Conservation (phyloP, 495 filamentous ascomycete genomes). For the Hyaloscypha variabilis region DNA sequence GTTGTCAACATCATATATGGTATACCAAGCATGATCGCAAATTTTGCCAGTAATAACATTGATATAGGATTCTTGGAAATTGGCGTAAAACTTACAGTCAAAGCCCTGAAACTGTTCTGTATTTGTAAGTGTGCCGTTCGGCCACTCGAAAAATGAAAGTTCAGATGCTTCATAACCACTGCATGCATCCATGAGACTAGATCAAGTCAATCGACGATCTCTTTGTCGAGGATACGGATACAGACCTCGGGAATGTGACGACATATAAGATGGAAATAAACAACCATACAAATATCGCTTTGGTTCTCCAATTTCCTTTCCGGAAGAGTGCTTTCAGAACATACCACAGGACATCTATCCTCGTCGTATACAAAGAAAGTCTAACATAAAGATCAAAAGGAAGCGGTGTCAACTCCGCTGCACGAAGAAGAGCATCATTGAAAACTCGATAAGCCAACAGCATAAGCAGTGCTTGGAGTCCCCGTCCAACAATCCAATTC, state of each 20-base stretch:
- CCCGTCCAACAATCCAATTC: conserved; percentile 23
- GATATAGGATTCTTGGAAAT: too few relatives aligned
- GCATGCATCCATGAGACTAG: conserved; percentile 16
- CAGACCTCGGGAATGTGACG: too few relatives aligned
- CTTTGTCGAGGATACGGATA: background rate
- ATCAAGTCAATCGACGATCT: background rate
- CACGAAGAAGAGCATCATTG: conserved; percentile 13
- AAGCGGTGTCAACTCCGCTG: conserved; percentile 5
- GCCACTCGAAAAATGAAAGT: conserved; percentile 8
- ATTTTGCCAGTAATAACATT: too few relatives aligned
- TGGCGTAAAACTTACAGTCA: too few relatives aligned
- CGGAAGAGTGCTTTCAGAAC: conserved; percentile 2
- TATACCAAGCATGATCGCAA: too few relatives aligned
- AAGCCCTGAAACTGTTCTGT: too few relatives aligned
- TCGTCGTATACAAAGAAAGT: conserved; percentile 9
- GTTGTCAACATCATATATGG: too few relatives aligned
- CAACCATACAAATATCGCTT: conserved; percentile 14
- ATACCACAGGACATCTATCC: conserved; percentile 5
- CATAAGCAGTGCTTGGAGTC: conserved; percentile 13
- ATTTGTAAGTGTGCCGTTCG: background rate
- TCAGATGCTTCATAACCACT: conserved; percentile 8
- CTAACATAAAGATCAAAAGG: conserved; percentile 17
- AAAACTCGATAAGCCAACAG: conserved; percentile 16
- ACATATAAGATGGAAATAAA: conserved; percentile 9
- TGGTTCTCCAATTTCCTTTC: conserved; percentile 14